Conservation (phyloP, 2,329 filamentous ascomycete species). For the Ciborinia camelliae region DNA sequence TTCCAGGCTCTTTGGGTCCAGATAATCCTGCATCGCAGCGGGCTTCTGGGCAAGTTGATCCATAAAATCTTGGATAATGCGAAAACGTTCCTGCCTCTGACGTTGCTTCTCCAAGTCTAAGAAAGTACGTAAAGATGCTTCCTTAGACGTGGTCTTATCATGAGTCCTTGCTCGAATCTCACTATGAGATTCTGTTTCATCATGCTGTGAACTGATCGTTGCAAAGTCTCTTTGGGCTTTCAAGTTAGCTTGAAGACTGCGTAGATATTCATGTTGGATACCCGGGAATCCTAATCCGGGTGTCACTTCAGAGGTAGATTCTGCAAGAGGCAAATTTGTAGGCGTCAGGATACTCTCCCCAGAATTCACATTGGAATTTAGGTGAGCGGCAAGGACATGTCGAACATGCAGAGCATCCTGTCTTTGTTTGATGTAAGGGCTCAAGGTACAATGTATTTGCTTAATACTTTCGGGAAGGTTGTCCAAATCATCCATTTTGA, state of each 20-base stretch:
- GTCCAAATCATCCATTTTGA: slow-evolving; percentile 26
- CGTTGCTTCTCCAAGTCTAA: slow-evolving; percentile 50
- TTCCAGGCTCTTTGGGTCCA: slow-evolving; percentile 39
- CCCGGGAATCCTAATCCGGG: slow-evolving; percentile 43
- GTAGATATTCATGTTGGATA: slow-evolving; percentile 53
- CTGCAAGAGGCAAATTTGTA: slow-evolving; percentile 47
- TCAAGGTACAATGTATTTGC: slow-evolving; percentile 45
- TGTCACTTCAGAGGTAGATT: slow-evolving; percentile 40
- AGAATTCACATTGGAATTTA: slow-evolving; percentile 45
- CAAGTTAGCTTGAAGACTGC: slow-evolving; percentile 51
- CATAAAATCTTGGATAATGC: slow-evolving; percentile 50
- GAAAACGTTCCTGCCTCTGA: slow-evolving; percentile 50
- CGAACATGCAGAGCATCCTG: slow-evolving; percentile 57
- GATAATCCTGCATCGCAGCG: slow-evolving; percentile 48
- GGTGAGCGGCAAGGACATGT: slow-evolving; percentile 52
- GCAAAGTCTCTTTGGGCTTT: slow-evolving; percentile 49
- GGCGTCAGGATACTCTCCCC: slow-evolving; percentile 39
- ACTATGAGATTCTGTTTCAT: slow-evolving; percentile 17
- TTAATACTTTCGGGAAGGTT: slow-evolving; percentile 39
- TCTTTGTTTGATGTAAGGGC: slow-evolving; percentile 53
- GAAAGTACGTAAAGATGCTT: slow-evolving; percentile 47
- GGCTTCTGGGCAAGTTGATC: slow-evolving; percentile 51
- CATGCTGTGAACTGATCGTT: slow-evolving; percentile 28
- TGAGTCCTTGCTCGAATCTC: slow-evolving; percentile 22
- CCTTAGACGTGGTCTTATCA: slow-evolving; percentile 20